phyloP scores from a whole-genome alignment of 352 stramenopile genomes.

The Achlya hypogyna region DNA sequence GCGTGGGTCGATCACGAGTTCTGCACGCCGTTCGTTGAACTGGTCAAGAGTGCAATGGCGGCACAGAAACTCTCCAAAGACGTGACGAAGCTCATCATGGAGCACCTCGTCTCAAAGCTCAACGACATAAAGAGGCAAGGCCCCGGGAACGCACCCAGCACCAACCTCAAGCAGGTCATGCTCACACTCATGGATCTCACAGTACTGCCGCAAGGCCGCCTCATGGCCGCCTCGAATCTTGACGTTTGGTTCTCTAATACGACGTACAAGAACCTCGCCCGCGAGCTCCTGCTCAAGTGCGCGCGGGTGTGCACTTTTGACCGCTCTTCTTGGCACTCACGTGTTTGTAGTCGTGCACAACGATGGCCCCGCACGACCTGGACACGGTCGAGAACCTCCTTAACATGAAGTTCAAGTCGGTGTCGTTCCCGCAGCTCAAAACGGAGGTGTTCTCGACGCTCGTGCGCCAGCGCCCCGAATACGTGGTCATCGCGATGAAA shows the following conservation, averaged over 20 bases:
- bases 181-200: conserved; percentile 17
- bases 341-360: conserved; percentile 38
- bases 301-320: not conserved
- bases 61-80: not conserved
- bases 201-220: conserved; percentile 7
- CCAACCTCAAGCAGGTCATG: conserved; percentile 16
- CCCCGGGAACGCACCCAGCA: not conserved
- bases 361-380: conserved; percentile 44
- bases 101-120: conserved; percentile 16
- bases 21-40: conserved; percentile 64
- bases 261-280: conserved; percentile 10
- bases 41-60: conserved; percentile 47
- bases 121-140: conserved; percentile 18
- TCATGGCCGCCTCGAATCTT: conserved; percentile 14
- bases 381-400: conserved; percentile 60
- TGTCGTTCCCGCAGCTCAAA: conserved; percentile 76
- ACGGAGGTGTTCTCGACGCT: conserved; percentile 76
- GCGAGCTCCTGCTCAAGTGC: conserved; percentile 13
- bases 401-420: conserved; percentile 81
- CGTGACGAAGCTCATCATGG: conserved; percentile 3
- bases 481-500: conserved; percentile 54
- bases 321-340: not conserved
- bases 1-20: conserved; percentile 79
- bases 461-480: conserved; percentile 55
- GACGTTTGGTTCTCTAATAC: conserved; percentile 16